These are phyloP conservation scores for Diaporthe citriasiana DNA, from an alignment of 2,329 filamentous ascomycete genomes.

Conservation along the genomic window DNA sequence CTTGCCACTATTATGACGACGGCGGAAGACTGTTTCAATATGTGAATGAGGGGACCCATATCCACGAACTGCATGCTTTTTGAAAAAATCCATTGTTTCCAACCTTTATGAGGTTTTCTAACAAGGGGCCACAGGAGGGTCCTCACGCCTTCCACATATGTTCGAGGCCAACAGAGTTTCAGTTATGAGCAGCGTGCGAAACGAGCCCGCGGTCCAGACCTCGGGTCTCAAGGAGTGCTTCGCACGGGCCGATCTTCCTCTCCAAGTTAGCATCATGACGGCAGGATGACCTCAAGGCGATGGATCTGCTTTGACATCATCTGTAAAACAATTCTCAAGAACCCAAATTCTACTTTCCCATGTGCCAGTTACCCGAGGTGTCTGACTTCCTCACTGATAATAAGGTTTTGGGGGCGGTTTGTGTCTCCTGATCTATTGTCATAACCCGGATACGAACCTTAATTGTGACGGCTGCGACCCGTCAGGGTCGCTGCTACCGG, in stretches of 20 bases:
- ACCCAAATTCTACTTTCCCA: slow-evolving; percentile 19
- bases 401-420: slow-evolving; percentile 4
- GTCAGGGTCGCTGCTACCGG: neutral
- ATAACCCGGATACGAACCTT: slow-evolving; percentile 18
- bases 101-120: neutral
- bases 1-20: neutral
- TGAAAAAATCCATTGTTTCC: neutral
- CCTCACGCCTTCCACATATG: neutral
- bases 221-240: neutral
- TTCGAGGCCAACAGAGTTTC: neutral
- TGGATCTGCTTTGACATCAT: slow-evolving; percentile 4
- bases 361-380: neutral
- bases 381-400: neutral
- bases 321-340: neutral
- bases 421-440: slow-evolving; percentile 7
- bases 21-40: neutral
- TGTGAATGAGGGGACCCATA: no score
- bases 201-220: neutral
- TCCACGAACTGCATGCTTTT: neutral
- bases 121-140: neutral
- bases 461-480: neutral
- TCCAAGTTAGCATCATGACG: neutral
- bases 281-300: neutral
- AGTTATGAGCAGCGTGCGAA: neutral
- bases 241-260: neutral